Base-by-base conservation (phyloP, 129 eudicot species). In the Glebionis coronaria region DNA sequence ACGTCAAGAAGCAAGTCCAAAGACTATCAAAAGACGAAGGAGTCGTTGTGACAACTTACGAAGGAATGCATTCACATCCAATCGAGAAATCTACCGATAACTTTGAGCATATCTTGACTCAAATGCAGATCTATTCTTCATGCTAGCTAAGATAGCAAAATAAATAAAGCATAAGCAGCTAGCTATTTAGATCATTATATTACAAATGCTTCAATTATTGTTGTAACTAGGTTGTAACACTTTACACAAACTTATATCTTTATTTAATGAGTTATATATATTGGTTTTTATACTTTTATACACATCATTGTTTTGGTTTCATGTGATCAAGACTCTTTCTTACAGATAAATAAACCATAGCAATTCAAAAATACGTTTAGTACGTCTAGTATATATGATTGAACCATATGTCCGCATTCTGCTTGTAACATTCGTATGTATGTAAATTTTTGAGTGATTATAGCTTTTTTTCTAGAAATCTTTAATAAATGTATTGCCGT, bases 1-100 rank as follows among this genome's bases (percentile, higher is more conserved):
- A 79, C 59, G 93, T 88, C 56, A 88, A 88, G 73, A 88, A 88
- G 45, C 96, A 88, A 63, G 90, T 88, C 2, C 96, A 88, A 47
- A 67, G 96, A 79, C 78, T 88, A 57, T 88, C 93, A 0, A 88
- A 77, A 64, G 96, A 88, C 14, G 96, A 88, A 35, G 85, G 75
- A 42, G 75, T 88, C 1, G 90, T 88, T 5, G 93, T 88, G 50
- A 88, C 93, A 25, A 88, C 96, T 42, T 88, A 88, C 2, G 96
- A 88, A 79, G 96, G 96, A 14, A 81, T 79, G 67, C 96, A 88
- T 67, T 78, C 93, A 0, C 96, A 85, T 69, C 88, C 96, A 3
- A 83, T 85, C 38, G 81, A 88, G 63, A 85, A 81, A 63, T 78
- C 89, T 12, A 88, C 90, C 0, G 96, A 88, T 51, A 88, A 88